Conservation (phyloP, 2,329 filamentous ascomycete species). For the Colletotrichum somersetense region DNA sequence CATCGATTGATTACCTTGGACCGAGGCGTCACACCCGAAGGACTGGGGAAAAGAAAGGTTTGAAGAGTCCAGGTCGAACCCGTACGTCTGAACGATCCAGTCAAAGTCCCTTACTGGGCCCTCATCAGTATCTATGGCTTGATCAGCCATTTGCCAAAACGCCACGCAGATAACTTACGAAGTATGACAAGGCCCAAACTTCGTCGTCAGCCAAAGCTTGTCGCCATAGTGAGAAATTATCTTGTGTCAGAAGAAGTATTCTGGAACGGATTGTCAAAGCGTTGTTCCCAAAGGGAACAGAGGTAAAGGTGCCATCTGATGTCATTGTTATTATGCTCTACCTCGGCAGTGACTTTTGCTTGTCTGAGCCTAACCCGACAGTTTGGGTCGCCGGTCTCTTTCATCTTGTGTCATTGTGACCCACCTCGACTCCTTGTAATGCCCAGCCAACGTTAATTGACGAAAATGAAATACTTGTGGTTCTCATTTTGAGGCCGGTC, state of each 20-base stretch:
- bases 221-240: conserved; percentile 47
- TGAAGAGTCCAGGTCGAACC: conserved; percentile 38
- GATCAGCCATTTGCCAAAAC: background rate
- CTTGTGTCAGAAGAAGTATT: conserved; percentile 36
- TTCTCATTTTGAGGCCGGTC: background rate
- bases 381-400: background rate
- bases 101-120: too few relatives aligned
- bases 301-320: background rate
- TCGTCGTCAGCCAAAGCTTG: conserved; percentile 37
- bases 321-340: background rate
- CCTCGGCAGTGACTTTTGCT: background rate
- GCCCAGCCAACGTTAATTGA: background rate
- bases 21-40: conserved; percentile 39
- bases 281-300: background rate
- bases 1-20: conserved; percentile 30
- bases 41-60: conserved; percentile 44
- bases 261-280: background rate
- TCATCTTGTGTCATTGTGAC: conserved; percentile 1
- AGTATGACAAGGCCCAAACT: conserved; percentile 30
- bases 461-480: background rate
- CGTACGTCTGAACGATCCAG: too few relatives aligned
- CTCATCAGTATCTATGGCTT: background rate
- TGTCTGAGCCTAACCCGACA: background rate
- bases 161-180: conserved; percentile 10
- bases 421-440: background rate